These are phyloP conservation scores for Claviceps fusiformis DNA, from an alignment of 2,329 filamentous ascomycete species.

Conservation along the genomic window DNA sequence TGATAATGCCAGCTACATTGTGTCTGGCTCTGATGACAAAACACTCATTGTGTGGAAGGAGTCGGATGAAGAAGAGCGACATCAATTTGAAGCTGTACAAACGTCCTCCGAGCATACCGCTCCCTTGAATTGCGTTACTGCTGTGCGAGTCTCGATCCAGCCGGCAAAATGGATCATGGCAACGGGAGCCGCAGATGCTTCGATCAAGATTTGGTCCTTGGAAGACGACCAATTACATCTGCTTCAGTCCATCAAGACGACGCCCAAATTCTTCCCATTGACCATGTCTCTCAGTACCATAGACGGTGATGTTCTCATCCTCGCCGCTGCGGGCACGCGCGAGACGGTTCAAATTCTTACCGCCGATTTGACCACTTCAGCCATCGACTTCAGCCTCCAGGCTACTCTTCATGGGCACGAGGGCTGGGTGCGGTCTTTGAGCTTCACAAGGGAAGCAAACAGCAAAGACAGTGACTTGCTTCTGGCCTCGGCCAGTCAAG, in stretches of 20 bases:
- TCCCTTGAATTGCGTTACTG: slow-evolving; percentile 57
- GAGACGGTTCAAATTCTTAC: slow-evolving; percentile 71
- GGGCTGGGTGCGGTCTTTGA: slow-evolving; percentile 82
- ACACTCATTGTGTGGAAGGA: slow-evolving; percentile 63
- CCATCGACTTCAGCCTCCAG: slow-evolving; percentile 49
- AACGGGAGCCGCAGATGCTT: slow-evolving; percentile 71
- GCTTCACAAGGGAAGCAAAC: slow-evolving; percentile 53
- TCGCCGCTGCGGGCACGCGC: slow-evolving; percentile 79
- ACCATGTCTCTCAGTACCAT: slow-evolving; percentile 56
- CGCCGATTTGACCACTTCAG: slow-evolving; percentile 27
- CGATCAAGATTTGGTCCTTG: slow-evolving; percentile 57
- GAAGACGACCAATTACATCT: slow-evolving; percentile 34
- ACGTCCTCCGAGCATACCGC: slow-evolving; percentile 51
- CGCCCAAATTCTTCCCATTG: slow-evolving; percentile 71
- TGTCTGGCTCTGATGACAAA: slow-evolving; percentile 75
- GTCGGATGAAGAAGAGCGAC: slow-evolving; percentile 11
- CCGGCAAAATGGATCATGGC: slow-evolving; percentile 40
- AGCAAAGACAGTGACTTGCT: slow-evolving; percentile 52
- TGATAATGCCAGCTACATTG: slow-evolving; percentile 40
- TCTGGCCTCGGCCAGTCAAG: slow-evolving; percentile 87
- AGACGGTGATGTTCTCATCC: slow-evolving; percentile 40
- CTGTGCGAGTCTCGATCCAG: slow-evolving; percentile 19
- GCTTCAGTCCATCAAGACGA: slow-evolving; percentile 57
- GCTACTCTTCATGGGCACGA: slow-evolving; percentile 81
- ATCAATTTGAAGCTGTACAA: slow-evolving; percentile 30